These are phyloP conservation scores for Yamadazyma atlantica DNA, from an alignment of 1,139 yeast genomes.

Conservation along the genomic window DNA sequence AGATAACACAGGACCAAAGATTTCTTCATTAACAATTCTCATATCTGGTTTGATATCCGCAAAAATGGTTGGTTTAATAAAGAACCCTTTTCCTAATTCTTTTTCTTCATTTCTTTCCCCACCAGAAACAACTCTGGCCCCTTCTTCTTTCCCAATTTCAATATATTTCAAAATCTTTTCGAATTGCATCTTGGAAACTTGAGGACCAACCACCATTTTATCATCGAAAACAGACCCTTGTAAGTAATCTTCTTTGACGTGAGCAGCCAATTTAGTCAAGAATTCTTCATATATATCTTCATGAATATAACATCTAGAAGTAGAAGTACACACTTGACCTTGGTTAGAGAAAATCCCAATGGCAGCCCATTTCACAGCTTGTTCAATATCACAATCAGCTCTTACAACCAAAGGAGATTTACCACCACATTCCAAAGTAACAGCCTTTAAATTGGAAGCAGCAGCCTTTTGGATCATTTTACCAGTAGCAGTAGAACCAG, in stretches of 20 bases:
- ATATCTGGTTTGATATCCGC: slow-evolving; percentile 52
- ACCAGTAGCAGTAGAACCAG: slow-evolving; percentile 66
- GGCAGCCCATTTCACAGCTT: slow-evolving; percentile 84
- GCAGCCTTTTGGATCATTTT: slow-evolving; percentile 59
- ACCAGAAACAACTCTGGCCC: slow-evolving; percentile 51
- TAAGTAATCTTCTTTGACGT: slow-evolving; percentile 42
- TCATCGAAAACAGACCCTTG: slow-evolving; percentile 62
- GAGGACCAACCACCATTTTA: slow-evolving; percentile 72
- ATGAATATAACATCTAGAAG: slow-evolving; percentile 47
- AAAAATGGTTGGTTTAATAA: slow-evolving; percentile 53
- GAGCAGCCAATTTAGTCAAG: slow-evolving; percentile 38
- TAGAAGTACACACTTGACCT: slow-evolving; percentile 50
- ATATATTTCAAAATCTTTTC: slow-evolving; percentile 57
- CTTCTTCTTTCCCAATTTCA: slow-evolving; percentile 55
- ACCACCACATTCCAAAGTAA: slow-evolving; percentile 92
- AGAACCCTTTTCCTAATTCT: slow-evolving; percentile 44
- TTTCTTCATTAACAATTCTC: slow-evolving; percentile 58
- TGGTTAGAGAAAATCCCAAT: slow-evolving; percentile 80
- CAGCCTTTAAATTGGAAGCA: slow-evolving; percentile 61
- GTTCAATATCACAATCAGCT: slow-evolving; percentile 73
- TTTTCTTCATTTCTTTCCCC: slow-evolving; percentile 43
- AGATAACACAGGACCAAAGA: slow-evolving; percentile 60
- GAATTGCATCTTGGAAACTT: slow-evolving; percentile 66
- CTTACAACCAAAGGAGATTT: slow-evolving; percentile 75
- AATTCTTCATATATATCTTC: slow-evolving; percentile 48